Conservation (phyloP, 306 rosid species). For the Abrus precatorius region DNA sequence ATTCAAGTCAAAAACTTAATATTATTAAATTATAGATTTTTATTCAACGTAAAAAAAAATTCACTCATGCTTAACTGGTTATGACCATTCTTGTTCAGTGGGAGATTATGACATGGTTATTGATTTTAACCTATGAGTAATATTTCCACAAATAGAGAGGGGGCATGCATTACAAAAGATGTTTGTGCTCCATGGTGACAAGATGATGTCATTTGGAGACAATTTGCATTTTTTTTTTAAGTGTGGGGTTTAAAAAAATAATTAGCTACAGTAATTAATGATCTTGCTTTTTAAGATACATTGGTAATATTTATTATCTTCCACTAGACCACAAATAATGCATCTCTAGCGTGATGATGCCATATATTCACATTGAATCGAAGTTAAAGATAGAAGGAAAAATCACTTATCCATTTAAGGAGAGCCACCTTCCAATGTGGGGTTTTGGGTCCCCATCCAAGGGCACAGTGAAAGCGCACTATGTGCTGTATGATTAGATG, state of each 20-base stretch:
- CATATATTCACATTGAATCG: constrained; percentile 20
- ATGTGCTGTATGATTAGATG: constrained; percentile 46
- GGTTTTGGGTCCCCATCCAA: constrained; percentile 46
- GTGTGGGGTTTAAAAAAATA: constrained; percentile 39
- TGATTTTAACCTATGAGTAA: background rate
- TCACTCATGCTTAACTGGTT: too few species aligned
- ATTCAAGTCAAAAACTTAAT: too few species aligned
- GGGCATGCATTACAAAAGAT: constrained; percentile 6
- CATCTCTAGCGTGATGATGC: constrained; percentile 48
- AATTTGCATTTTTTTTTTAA: constrained; percentile 24
- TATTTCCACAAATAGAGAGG: background rate
- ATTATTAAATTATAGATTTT: too few species aligned
- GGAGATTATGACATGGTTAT: background rate
- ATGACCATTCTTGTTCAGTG: constrained; percentile 6
- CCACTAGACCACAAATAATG: constrained; percentile 36
- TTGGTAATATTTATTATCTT: constrained; percentile 1
- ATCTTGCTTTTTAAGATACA: constrained; percentile 31
- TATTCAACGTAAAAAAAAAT: too few species aligned
- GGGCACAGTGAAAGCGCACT: constrained; percentile 68
- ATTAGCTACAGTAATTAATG: constrained; percentile 24
- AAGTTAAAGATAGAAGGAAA: constrained; percentile 7
- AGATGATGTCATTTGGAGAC: constrained; percentile 45
- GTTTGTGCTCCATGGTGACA: constrained; percentile 37
- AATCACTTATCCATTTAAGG: constrained; percentile 35
- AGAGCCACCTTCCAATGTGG: constrained; percentile 41